These are phyloP conservation scores for Claviceps sorghi DNA, from an alignment of 2,329 filamentous ascomycete genomes.

Conservation along the genomic window DNA sequence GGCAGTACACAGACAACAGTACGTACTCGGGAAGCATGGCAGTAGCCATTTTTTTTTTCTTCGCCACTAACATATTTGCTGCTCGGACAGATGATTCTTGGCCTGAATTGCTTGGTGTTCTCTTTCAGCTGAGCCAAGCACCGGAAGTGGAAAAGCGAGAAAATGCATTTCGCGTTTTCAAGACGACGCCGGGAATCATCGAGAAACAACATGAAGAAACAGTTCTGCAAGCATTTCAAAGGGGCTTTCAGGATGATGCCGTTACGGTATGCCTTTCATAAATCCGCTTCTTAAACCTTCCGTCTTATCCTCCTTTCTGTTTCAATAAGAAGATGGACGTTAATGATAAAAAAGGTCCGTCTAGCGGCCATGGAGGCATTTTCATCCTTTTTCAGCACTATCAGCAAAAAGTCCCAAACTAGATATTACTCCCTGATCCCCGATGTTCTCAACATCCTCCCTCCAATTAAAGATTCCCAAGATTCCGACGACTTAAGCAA, in stretches of 20 bases:
- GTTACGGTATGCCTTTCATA: conserved; percentile 44
- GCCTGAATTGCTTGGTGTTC: conserved; percentile 71
- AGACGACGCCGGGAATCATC: conserved; percentile 87
- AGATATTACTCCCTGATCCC: conserved; percentile 82
- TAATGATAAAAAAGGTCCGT: conserved; percentile 46
- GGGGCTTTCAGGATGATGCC: conserved; percentile 81
- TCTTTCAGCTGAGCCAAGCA: conserved; percentile 86
- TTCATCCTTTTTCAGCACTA: conserved; percentile 83
- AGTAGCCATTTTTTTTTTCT: too few relatives aligned
- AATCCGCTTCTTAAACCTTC: not conserved
- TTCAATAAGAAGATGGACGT: not conserved
- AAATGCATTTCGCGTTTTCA: conserved; percentile 87
- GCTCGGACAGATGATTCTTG: conserved; percentile 56
- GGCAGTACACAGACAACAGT: conserved; percentile 90
- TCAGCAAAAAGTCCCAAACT: conserved; percentile 72
- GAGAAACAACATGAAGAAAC: conserved; percentile 88
- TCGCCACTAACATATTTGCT: not conserved
- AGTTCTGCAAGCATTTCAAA: conserved; percentile 77
- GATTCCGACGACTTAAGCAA: conserved; percentile 87
- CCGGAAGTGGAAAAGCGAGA: conserved; percentile 72
- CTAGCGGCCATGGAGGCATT: conserved; percentile 95
- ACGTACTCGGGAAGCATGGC: conserved; percentile 21
- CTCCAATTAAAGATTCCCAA: conserved; percentile 79
- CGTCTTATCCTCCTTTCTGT: too few relatives aligned
- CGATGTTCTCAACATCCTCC: conserved; percentile 85